Base-by-base conservation (phyloP, 768 basidiomycete species). In the Suillus subaureus region DNA sequence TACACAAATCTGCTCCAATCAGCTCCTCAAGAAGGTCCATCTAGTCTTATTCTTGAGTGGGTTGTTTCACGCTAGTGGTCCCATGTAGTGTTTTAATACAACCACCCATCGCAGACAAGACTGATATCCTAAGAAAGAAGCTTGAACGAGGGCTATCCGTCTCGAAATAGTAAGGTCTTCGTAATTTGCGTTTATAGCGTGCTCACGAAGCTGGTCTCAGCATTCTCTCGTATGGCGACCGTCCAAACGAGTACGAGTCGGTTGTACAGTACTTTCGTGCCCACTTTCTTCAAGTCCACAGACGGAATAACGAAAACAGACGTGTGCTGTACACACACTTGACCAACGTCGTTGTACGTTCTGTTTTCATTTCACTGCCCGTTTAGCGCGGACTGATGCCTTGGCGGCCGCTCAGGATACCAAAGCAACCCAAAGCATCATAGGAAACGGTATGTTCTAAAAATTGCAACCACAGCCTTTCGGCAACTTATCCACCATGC, bases 211-310 rank as follows among this genome's bases (percentile, higher is more conserved):
- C 40, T 33, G 47, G 28, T 28, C 57, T 54, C 68, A 93, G 91
- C 73, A 93, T 93, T 71, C 87, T 92, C 40, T 93, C 92, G 7
- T 93, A 89, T 68, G 90, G 89, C 33, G 88, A 92, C 68, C 87
- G 92, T 47, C 77, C 85, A n/a, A 94, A 94, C 73, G 90, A 89
- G 70, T 93, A 89, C 71, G 90, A 93, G 65, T 87, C 89, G 6
- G 91, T 92, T 26, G 87, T 92, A 51, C 87, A 90, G 72, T 94
- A 94, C 78, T 94, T 95, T 85, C 89, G 91, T 12, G 89, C 91
- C 42, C 93, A 94, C 70, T 95, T 95, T 79, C 79, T 92, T 66
- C 92, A 94, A 75, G 76, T 91, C 21, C 92, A 93, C 74, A 80
- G 88, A 70, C 84, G 85, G 68, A 94, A 92, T 66, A 92, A 93